phyloP scores from a whole-genome alignment of 805 yeast genomes.

The Cyberlindnera xylosilytica region DNA sequence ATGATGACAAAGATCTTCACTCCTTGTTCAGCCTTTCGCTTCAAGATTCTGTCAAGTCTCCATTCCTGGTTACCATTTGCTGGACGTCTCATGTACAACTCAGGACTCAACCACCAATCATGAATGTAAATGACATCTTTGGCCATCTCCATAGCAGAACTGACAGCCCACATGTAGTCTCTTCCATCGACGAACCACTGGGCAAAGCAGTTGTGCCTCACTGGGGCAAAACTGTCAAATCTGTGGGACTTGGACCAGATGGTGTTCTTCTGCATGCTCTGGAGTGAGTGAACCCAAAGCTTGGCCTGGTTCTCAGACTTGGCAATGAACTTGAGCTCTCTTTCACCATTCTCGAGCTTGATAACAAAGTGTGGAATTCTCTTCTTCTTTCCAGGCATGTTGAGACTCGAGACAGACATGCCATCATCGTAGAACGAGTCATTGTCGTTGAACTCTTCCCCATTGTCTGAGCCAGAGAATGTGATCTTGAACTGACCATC shows the following conservation, averaged over 20 bases:
- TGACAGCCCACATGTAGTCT: slow-evolving; percentile 95
- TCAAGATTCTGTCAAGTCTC: slow-evolving; percentile 84
- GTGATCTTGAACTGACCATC: slow-evolving; percentile 67
- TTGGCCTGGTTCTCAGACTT: slow-evolving; percentile 60
- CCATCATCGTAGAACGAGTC: slow-evolving; percentile 36
- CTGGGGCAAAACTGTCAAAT: slow-evolving; percentile 91
- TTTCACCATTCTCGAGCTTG: slow-evolving; percentile 68
- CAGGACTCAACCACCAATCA: slow-evolving; percentile 99
- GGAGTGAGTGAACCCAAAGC: slow-evolving; percentile 74
- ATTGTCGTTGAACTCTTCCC: slow-evolving; percentile 31
- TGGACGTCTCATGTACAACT: slow-evolving; percentile 87
- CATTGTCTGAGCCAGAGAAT: slow-evolving; percentile 39
- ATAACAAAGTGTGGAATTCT: slow-evolving; percentile 49
- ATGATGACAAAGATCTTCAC: slow-evolving; percentile 90
- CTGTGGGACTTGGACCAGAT: slow-evolving; percentile 74
- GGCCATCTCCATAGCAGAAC: slow-evolving; percentile 90
- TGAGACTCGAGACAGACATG: slow-evolving; percentile 25
- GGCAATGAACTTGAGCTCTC: slow-evolving; percentile 71
- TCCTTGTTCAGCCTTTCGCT: slow-evolving; percentile 90
- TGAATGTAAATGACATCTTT: slow-evolving; percentile 90
- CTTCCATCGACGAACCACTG: slow-evolving; percentile 98
- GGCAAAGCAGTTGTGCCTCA: slow-evolving; percentile 78
- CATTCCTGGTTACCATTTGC: slow-evolving; percentile 93
- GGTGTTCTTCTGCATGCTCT: slow-evolving; percentile 62
- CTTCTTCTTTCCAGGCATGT: slow-evolving; percentile 27